A percentile compares a stretch with the other conserved stretches of the same genome.
Evolutionary conservation across 2,329 filamentous ascomycete genomes (phyloP).

Genomic region (Aureobasidium melanogenum): DNA sequence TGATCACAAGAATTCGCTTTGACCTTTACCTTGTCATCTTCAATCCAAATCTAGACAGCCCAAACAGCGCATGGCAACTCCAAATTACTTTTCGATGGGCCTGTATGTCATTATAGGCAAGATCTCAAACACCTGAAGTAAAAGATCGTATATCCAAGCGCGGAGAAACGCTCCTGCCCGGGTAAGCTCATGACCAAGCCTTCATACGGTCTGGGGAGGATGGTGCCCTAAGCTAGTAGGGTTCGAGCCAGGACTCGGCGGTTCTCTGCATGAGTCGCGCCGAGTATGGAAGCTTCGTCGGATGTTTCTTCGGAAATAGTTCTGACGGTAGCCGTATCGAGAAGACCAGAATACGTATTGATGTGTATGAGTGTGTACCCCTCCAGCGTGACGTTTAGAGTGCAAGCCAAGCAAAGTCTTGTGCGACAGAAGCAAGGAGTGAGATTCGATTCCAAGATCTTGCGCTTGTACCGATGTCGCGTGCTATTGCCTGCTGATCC

Average conservation of each 20-base stretch:
- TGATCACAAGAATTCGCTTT: background rate
- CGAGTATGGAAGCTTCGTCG: background rate
- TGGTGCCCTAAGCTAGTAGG: background rate
- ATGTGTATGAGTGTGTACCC: background rate
- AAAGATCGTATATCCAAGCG: background rate
- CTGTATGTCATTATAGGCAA: background rate
- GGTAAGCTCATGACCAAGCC: background rate
- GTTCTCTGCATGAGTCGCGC: slow-evolving; percentile 6
- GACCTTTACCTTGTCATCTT: background rate
- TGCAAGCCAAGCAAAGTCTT: background rate
- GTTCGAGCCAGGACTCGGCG: slow-evolving; percentile 6
- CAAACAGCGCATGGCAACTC: background rate
- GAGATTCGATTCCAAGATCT: background rate
- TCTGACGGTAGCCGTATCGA: background rate
- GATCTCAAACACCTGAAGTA: background rate
- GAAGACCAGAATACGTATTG: background rate
- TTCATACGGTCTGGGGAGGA: background rate
- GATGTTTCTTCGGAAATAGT: no score
- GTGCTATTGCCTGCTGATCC: background rate
- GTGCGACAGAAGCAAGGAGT: background rate
- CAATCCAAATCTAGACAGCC: background rate
- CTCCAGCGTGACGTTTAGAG: background rate
- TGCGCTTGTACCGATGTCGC: background rate
- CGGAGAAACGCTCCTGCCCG: background rate
- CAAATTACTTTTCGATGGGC: background rate